Percentiles rank a stretch among this genome's conserved stretches.
These are phyloP conservation scores for Meyerozyma carpophila DNA, from an alignment of 1,139 yeast genomes.

Conservation along the genomic window DNA sequence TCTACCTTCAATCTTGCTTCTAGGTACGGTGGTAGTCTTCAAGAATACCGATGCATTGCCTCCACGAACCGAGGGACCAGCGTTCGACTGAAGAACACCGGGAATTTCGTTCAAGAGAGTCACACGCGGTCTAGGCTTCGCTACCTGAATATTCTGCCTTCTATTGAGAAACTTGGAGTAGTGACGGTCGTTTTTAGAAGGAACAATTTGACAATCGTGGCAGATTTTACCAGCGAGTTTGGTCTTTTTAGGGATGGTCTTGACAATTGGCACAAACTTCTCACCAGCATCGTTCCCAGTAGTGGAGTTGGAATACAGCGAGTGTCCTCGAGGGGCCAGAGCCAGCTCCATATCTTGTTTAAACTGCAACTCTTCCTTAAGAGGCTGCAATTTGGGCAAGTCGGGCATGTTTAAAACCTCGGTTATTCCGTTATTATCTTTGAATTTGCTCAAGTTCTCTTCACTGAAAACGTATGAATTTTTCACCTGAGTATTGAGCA, in stretches of 20 bases:
- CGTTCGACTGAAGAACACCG: slow-evolving; percentile 80
- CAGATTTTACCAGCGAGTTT: slow-evolving; percentile 80
- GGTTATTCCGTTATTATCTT: slow-evolving; percentile 41
- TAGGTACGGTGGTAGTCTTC: slow-evolving; percentile 30
- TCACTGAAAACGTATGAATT: slow-evolving; percentile 91
- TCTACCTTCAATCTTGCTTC: slow-evolving; percentile 63
- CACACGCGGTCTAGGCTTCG: slow-evolving; percentile 59
- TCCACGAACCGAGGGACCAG: slow-evolving; percentile 76
- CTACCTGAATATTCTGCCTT: slow-evolving; percentile 45
- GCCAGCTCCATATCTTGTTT: slow-evolving; percentile 1
- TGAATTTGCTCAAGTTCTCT: slow-evolving; percentile 68
- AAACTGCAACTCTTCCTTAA: slow-evolving; percentile 4
- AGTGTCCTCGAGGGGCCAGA: slow-evolving; percentile 1
- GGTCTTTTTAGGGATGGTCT: slow-evolving; percentile 82
- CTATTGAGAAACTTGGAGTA: slow-evolving; percentile 45
- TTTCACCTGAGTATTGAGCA: slow-evolving; percentile 72
- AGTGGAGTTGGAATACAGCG: not conserved
- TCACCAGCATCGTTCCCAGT: slow-evolving; percentile 9
- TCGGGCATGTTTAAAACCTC: slow-evolving; percentile 46
- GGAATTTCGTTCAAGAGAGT: slow-evolving; percentile 78
- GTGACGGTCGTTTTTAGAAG: slow-evolving; percentile 66
- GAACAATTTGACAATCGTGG: slow-evolving; percentile 88
- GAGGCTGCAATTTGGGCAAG: slow-evolving; percentile 37
- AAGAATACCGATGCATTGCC: slow-evolving; percentile 59
- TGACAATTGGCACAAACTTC: slow-evolving; percentile 63